Percentiles rank a stretch among this genome's conserved stretches.
phyloP scores from a whole-genome alignment of 2,329 filamentous ascomycete genomes.

The Xylariaceae sp. region DNA sequence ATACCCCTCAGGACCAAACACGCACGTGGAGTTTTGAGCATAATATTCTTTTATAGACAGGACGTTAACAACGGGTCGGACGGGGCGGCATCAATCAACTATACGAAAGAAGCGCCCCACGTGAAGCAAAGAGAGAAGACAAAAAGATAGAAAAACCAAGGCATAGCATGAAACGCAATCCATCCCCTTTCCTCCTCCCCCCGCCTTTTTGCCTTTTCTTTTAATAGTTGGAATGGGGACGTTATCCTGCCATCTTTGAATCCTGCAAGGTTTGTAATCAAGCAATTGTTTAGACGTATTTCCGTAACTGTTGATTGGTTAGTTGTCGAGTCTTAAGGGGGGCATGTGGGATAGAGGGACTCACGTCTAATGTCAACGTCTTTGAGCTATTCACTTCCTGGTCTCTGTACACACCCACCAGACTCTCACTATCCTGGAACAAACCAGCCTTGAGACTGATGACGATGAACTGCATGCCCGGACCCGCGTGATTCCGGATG shows the following conservation, averaged over 20 bases:
- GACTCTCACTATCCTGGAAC: slow-evolving; percentile 92
- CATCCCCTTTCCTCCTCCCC: not conserved
- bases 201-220: not conserved
- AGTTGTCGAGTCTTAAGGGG: slow-evolving; percentile 3
- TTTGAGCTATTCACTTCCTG: slow-evolving; percentile 89
- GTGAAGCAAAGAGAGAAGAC: too few species aligned
- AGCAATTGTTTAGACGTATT: slow-evolving; percentile 17
- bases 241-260: not conserved
- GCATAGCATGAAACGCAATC: not conserved
- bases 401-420: slow-evolving; percentile 93
- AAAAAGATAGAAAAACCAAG: not conserved
- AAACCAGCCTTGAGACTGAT: slow-evolving; percentile 93
- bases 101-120: not conserved
- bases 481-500: slow-evolving; percentile 86
- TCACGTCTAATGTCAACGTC: slow-evolving; percentile 91
- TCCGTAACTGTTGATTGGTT: slow-evolving; percentile 27
- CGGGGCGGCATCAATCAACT: slow-evolving; percentile 2
- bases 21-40: not conserved
- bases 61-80: not conserved
- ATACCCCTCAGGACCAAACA: too few species aligned
- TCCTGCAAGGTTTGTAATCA: not conserved
- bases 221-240: not conserved
- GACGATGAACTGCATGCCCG: slow-evolving; percentile 98
- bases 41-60: not conserved
- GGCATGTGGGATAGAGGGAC: slow-evolving; percentile 31